phyloP scores from a whole-genome alignment of 2,329 filamentous ascomycete genomes.

The Cladophialophora chaetospira region DNA sequence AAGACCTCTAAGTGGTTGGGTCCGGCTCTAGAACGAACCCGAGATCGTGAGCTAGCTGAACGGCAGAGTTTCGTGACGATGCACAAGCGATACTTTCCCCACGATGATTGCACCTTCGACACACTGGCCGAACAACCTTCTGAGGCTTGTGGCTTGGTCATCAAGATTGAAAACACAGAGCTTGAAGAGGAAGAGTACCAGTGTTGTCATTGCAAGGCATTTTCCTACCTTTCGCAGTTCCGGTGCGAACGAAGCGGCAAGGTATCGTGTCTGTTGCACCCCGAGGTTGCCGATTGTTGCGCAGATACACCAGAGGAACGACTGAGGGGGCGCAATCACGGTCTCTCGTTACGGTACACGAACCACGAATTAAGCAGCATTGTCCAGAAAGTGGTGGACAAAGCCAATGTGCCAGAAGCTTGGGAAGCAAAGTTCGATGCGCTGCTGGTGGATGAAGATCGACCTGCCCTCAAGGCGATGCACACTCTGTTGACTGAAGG shows the following conservation, averaged over 20 bases:
- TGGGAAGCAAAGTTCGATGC: conserved; percentile 92
- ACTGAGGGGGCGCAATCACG: conserved; percentile 70
- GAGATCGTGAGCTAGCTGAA: conserved; percentile 69
- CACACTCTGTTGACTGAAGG: conserved; percentile 85
- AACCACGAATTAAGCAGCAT: conserved; percentile 68
- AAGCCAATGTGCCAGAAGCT: conserved; percentile 77
- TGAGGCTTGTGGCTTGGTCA: conserved; percentile 60
- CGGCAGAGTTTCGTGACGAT: conserved; percentile 69
- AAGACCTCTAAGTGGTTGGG: conserved; percentile 94
- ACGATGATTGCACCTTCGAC: conserved; percentile 56
- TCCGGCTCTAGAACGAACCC: conserved; percentile 79
- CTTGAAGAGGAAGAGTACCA: conserved; percentile 90
- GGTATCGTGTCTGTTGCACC: conserved; percentile 78
- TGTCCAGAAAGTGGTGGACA: conserved; percentile 78
- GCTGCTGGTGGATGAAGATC: conserved; percentile 78
- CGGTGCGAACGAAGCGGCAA: conserved; percentile 81
- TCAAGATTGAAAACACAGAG: conserved; percentile 70
- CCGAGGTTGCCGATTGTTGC: conserved; percentile 79
- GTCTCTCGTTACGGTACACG: conserved; percentile 74
- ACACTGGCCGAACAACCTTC: conserved; percentile 34
- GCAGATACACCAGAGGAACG: conserved; percentile 66
- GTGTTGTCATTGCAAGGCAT: conserved; percentile 88
- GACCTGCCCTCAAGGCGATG: conserved; percentile 81
- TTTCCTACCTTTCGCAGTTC: conserved; percentile 87
- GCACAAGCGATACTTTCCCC: conserved; percentile 59